Evolutionary conservation across 1,284 basidiomycete genomes (phyloP), one percentile per base, ranked within the genome.

Genomic region (Heliocybe sulcata): DNA sequence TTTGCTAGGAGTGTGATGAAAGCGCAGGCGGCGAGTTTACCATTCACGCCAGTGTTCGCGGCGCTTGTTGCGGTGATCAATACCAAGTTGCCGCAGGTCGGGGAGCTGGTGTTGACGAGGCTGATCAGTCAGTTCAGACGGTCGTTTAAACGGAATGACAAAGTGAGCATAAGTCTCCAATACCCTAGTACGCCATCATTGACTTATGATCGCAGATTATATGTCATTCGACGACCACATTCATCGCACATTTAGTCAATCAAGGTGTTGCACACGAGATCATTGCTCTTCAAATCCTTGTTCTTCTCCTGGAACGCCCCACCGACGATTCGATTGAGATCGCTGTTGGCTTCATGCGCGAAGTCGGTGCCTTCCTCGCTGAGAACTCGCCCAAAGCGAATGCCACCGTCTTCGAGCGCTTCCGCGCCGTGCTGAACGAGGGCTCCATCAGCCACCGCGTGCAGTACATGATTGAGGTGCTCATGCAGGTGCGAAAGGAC

Each of bases 381-480:
- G 96, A 99, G 75, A 92, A 94, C 69, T 90, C 92, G 2, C 93
- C 96, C 20, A 94, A 95, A 69, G 94, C 93, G 57, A 98, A 93
- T 66, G 90, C 92, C 38, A 88, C 86, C 52, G 88, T 98, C 45
- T 98, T 87, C 67, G 97, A 98, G 69, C 89, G 94, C 35, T 98
- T 99, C 82, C 87, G 96, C 51, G 92, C 93, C 0, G 94, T 98
- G 4, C 76, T 99, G 45, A 97, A 99, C 71, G 97, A 99, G 69
- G 94, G 93, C 48, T 75, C 81, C 42, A 96, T 99, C 70, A 93
- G 90, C 66, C 95, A 98, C 66, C 85, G 97, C 61, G 94, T 98
- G 25, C 96, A 99, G 68, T 99, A 98, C 74, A 98, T 98, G 97
- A 94, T 99, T 65, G 97, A 99, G 72, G 96, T 99, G 3, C 77